Percentiles rank a stretch among this genome's conserved stretches.
These are phyloP conservation scores for Euphorbia lathyris DNA, from an alignment of 345 rosid genomes.

Conservation along the genomic window DNA sequence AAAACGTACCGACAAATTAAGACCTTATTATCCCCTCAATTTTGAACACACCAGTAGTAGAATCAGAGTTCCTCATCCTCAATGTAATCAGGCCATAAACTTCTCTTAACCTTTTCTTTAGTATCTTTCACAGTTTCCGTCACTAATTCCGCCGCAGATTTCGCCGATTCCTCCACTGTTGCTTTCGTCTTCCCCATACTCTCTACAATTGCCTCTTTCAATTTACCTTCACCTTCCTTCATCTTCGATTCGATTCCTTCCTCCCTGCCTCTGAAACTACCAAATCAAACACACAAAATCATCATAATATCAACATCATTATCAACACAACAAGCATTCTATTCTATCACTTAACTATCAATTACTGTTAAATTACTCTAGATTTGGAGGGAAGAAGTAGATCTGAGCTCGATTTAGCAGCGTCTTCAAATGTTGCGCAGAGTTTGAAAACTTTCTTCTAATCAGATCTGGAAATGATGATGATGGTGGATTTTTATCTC, in stretches of 20 bases:
- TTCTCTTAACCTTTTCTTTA: slow-evolving; percentile 13
- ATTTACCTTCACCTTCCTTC: slow-evolving; percentile 2
- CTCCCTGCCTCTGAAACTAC: slow-evolving; percentile 9
- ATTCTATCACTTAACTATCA: neutral
- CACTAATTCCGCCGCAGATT: slow-evolving; percentile 14
- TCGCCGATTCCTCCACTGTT: slow-evolving; percentile 13
- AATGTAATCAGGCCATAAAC: no score
- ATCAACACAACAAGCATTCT: no score
- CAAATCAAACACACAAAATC: neutral
- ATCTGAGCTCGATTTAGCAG: neutral
- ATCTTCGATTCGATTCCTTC: neutral
- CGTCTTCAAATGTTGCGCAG: neutral
- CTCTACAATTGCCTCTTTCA: slow-evolving; percentile 17
- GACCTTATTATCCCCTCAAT: no score
- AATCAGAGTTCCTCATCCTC: neutral
- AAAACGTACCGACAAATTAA: no score
- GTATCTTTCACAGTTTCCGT: slow-evolving; percentile 9
- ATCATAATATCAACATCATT: neutral
- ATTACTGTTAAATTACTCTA: neutral
- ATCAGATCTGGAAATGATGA: neutral
- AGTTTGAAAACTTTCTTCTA: neutral
- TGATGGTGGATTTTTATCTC: no score
- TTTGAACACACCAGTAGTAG: no score
- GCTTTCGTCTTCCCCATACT: slow-evolving; percentile 25
- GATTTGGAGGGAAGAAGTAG: slow-evolving; percentile 10